A percentile compares a stretch with the other conserved stretches of the same genome.
phyloP scores from a whole-genome alignment of 257 asterid genomes.

The Fraxinus quadrangulata region DNA sequence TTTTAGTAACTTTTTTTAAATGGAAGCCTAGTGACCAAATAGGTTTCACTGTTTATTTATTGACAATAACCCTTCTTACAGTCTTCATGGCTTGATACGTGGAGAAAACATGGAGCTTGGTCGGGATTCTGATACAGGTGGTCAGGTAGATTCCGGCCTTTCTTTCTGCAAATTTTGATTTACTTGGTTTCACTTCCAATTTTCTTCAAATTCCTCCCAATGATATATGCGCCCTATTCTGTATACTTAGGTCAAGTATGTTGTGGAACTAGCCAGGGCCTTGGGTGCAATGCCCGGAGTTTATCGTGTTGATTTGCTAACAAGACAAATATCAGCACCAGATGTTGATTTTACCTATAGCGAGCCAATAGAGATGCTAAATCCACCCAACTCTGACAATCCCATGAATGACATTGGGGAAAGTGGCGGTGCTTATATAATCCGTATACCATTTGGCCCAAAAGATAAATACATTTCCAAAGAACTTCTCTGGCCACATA shows the following conservation, averaged over 20 bases:
- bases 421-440: constrained; percentile 76
- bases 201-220: neutral
- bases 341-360: constrained; percentile 77
- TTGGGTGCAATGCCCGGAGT: constrained; percentile 80
- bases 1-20: neutral
- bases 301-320: constrained; percentile 75
- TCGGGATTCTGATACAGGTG: constrained; percentile 76
- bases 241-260: constrained; percentile 64
- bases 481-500: constrained; percentile 76
- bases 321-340: constrained; percentile 64
- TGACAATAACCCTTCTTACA: constrained; percentile 27
- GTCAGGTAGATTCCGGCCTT: constrained; percentile 51
- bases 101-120: constrained; percentile 91
- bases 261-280: constrained; percentile 81
- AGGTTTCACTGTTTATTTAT: constrained; percentile 1
- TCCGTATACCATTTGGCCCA: constrained; percentile 78
- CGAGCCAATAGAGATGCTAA: constrained; percentile 76
- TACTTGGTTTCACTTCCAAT: constrained; percentile 12
- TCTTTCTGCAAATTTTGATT: neutral
- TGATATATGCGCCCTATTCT: neutral
- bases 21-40: constrained; percentile 1
- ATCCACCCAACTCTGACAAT: constrained; percentile 51
- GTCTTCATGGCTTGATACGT: constrained; percentile 76
- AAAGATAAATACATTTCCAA: constrained; percentile 70
- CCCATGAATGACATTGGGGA: constrained; percentile 57